These are phyloP conservation scores for Dothideomycetes sp. DNA, from an alignment of 2,329 filamentous ascomycete species.

Conservation along the genomic window DNA sequence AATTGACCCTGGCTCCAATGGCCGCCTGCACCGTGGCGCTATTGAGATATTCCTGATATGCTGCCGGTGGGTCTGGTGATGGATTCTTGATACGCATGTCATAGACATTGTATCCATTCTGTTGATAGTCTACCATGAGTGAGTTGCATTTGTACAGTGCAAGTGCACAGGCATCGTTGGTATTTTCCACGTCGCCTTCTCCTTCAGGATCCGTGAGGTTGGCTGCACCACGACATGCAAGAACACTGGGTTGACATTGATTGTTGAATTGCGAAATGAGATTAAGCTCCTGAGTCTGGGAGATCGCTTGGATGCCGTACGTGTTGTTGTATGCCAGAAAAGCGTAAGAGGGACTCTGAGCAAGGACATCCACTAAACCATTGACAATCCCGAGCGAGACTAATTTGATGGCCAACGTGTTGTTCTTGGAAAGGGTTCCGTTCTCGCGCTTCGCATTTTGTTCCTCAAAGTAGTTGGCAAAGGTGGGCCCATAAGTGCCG, in stretches of 20 bases:
- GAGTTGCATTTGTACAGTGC: constrained; percentile 19
- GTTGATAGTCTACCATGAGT: constrained; percentile 17
- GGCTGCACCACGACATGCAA: constrained; percentile 27
- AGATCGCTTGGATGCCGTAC: constrained; percentile 53
- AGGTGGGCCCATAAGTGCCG: constrained; percentile 59
- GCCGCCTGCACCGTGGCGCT: constrained; percentile 37
- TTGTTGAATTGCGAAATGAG: constrained; percentile 35
- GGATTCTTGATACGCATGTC: constrained; percentile 35
- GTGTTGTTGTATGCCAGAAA: constrained; percentile 55
- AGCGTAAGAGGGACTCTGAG: constrained; percentile 51
- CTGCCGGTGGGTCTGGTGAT: constrained; percentile 30
- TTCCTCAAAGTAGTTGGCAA: constrained; percentile 48
- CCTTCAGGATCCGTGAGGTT: constrained; percentile 26
- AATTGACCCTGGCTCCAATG: constrained; percentile 44
- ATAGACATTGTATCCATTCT: constrained; percentile 32
- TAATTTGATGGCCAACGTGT: constrained; percentile 51
- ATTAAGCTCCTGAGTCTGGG: constrained; percentile 41
- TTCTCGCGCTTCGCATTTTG: constrained; percentile 52
- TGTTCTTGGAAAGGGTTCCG: constrained; percentile 40
- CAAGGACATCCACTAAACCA: constrained; percentile 56
- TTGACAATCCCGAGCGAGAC: constrained; percentile 61
- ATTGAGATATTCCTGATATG: constrained; percentile 45
- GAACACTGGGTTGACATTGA: constrained; percentile 43
- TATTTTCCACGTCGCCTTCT: constrained; percentile 24
- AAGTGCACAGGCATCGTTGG: constrained; percentile 25